Evolutionary conservation across 768 basidiomycete species (phyloP).

Genomic region (Guyanaporus albipodus): DNA sequence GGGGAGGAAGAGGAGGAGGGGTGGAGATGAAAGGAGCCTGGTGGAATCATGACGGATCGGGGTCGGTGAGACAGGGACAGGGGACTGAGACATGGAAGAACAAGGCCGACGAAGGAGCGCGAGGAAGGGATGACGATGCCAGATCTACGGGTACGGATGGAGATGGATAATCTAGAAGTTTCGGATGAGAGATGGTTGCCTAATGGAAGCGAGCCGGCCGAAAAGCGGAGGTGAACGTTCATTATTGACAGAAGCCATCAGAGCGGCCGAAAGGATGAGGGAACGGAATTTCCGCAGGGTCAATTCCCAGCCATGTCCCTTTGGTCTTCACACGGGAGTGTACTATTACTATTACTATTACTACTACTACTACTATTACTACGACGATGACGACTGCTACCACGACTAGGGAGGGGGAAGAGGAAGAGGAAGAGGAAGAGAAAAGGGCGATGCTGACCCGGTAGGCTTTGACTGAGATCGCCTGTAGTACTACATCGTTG

Average conservation of each 20-base stretch:
- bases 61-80: background rate
- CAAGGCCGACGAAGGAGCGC: constrained; percentile 5
- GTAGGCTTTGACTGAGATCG: no score
- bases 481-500: constrained; percentile 14
- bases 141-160: constrained; percentile 15
- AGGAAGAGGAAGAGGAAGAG: no score
- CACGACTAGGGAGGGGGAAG: no score
- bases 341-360: no score
- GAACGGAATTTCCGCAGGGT: constrained; percentile 11
- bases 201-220: constrained; percentile 6
- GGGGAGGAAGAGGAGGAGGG: no score
- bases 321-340: constrained; percentile 20
- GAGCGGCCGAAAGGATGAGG: constrained; percentile 8
- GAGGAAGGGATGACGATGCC: constrained; percentile 13
- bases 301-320: constrained; percentile 15
- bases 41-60: no score
- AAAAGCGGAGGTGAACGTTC: constrained; percentile 11
- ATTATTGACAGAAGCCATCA: constrained; percentile 5
- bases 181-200: no score
- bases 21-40: no score
- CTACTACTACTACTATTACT: no score
- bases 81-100: constrained; percentile 11
- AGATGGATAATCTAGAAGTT: constrained; percentile 20
- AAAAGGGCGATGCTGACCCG: no score
- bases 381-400: no score